These are phyloP conservation scores for Ensete ventricosum DNA, from an alignment of 176 grass and related monocot species.

Conservation along the genomic window DNA sequence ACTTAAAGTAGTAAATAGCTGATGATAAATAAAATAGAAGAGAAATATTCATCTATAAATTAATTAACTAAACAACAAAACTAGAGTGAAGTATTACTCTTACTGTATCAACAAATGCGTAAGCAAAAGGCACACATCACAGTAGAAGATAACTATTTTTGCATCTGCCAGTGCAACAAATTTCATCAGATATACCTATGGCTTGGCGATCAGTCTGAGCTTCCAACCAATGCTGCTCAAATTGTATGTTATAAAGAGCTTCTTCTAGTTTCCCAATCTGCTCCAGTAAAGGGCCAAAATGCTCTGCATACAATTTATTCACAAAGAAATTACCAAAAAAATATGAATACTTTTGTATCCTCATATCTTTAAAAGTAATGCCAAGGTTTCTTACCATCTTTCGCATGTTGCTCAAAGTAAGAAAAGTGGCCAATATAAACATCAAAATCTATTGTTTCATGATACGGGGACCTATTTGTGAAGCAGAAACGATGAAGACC, in stretches of 20 bases:
- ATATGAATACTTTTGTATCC: neutral
- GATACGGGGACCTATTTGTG: conserved; percentile 74
- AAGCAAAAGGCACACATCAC: neutral
- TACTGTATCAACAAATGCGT: neutral
- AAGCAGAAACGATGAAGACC: conserved; percentile 85
- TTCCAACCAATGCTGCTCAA: conserved; percentile 89
- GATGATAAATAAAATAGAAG: neutral
- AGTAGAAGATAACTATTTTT: neutral
- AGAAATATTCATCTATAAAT: neutral
- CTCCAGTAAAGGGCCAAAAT: conserved; percentile 75
- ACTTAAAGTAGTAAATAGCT: no score
- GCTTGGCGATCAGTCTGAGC: conserved; percentile 96
- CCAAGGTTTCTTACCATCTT: conserved; percentile 48
- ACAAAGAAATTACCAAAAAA: conserved; percentile 9
- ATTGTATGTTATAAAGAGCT: conserved; percentile 86
- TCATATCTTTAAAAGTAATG: neutral
- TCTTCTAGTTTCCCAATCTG: conserved; percentile 90
- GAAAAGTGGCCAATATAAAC: conserved; percentile 69
- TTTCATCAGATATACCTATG: conserved; percentile 31
- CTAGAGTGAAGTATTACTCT: neutral
- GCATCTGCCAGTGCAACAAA: neutral
- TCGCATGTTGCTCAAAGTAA: conserved; percentile 76
- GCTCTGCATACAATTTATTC: conserved; percentile 42
- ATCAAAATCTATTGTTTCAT: conserved; percentile 92
- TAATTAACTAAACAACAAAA: neutral